A percentile compares a stretch with the other conserved stretches of the same genome.
phyloP scores from a whole-genome alignment of 192 early-diverging fungal genomes.

The Umbelopsis ramanniana region DNA sequence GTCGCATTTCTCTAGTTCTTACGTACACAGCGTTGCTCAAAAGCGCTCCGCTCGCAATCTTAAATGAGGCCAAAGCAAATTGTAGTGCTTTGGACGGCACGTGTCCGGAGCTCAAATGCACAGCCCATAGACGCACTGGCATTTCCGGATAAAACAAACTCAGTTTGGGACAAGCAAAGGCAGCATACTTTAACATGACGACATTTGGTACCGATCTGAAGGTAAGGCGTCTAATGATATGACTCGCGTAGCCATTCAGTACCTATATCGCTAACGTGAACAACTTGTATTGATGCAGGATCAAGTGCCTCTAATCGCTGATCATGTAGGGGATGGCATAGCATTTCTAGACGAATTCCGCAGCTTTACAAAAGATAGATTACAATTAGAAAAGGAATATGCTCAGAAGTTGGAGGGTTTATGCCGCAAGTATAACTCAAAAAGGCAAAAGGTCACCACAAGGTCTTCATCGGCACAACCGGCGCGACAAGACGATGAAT shows the following conservation, averaged over 20 bases:
- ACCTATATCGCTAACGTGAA: background rate
- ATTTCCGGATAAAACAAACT: background rate
- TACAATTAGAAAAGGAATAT: slow-evolving; percentile 73
- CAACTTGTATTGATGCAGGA: slow-evolving; percentile 35
- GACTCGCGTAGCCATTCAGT: background rate
- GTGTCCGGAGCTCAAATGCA: background rate
- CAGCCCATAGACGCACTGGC: too few relatives aligned
- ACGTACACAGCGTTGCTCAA: too few relatives aligned
- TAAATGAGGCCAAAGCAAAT: too few relatives aligned
- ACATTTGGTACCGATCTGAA: slow-evolving; percentile 36
- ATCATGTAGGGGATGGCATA: slow-evolving; percentile 59
- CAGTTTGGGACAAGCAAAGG: background rate
- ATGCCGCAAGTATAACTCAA: slow-evolving; percentile 58
- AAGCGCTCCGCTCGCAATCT: too few relatives aligned
- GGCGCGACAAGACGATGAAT: slow-evolving; percentile 29
- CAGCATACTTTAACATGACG: background rate
- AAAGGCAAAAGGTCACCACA: slow-evolving; percentile 43
- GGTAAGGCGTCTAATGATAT: slow-evolving; percentile 12
- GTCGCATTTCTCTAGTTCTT: too few relatives aligned
- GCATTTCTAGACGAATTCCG: slow-evolving; percentile 68
- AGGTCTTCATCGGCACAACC: background rate
- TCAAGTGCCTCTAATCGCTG: slow-evolving; percentile 55
- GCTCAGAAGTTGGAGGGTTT: slow-evolving; percentile 67
- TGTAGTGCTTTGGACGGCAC: background rate
- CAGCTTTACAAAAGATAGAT: slow-evolving; percentile 70